Evolutionary conservation across 768 basidiomycete genomes (phyloP).

Genomic region (Sarcodon aspratus): DNA sequence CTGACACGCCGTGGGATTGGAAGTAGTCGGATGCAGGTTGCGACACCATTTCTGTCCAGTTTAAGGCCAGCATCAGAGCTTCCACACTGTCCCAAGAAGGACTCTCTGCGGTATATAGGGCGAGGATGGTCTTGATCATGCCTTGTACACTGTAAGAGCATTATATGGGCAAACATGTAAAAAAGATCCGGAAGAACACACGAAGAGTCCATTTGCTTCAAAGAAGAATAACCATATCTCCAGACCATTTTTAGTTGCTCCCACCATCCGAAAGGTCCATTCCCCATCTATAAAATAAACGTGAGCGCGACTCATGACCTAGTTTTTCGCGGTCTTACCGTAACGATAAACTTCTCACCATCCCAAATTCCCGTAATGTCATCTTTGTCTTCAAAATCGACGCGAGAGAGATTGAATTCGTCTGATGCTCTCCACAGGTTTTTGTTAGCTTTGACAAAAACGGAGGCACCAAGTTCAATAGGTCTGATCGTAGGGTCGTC

Average conservation of each 20-base stretch:
- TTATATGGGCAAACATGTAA: neutral
- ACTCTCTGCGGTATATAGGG: slow-evolving; percentile 41
- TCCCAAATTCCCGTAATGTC: slow-evolving; percentile 69
- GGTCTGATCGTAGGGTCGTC: slow-evolving; percentile 42
- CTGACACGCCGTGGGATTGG: slow-evolving; percentile 37
- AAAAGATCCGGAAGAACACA: slow-evolving; percentile 17
- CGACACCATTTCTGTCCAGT: slow-evolving; percentile 36
- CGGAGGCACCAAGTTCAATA: slow-evolving; percentile 80
- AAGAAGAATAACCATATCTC: slow-evolving; percentile 64
- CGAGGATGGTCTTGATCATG: slow-evolving; percentile 40
- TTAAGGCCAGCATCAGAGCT: slow-evolving; percentile 39
- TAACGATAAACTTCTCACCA: slow-evolving; percentile 57
- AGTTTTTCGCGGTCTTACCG: slow-evolving; percentile 31
- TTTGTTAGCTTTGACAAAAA: slow-evolving; percentile 71
- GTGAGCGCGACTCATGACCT: slow-evolving; percentile 1
- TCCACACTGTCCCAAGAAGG: slow-evolving; percentile 55
- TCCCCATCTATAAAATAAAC: slow-evolving; percentile 11
- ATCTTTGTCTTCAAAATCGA: slow-evolving; percentile 33
- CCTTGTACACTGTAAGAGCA: slow-evolving; percentile 35
- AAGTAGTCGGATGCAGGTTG: slow-evolving; percentile 50
- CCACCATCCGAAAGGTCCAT: slow-evolving; percentile 38
- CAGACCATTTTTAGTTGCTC: slow-evolving; percentile 63
- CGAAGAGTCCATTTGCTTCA: slow-evolving; percentile 44
- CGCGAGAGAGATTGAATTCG: slow-evolving; percentile 63
- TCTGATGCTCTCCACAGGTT: slow-evolving; percentile 64